Percentiles rank a stretch among this genome's conserved stretches.
Evolutionary conservation across 176 grass and related monocot species (phyloP).

Genomic region (Aegilops umbellulata): DNA sequence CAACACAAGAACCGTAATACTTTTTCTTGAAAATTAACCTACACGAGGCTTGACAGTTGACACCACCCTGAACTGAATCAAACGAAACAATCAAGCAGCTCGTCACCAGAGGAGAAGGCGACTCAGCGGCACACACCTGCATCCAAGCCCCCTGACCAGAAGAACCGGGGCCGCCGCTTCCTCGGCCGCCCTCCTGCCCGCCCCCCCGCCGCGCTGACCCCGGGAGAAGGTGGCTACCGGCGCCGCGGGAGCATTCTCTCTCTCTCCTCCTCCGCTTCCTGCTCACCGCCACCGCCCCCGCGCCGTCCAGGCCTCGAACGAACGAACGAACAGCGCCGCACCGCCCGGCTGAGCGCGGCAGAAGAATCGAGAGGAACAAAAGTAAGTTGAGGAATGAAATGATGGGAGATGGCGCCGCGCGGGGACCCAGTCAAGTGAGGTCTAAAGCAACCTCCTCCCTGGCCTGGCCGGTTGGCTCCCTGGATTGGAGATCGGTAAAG

Average conservation of each 20-base stretch:
- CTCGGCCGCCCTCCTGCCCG: background rate
- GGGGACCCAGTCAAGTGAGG: conserved; percentile 21
- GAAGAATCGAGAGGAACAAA: background rate
- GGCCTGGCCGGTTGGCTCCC: background rate
- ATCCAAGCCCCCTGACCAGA: conserved; percentile 9
- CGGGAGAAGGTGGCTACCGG: background rate
- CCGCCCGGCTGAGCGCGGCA: background rate
- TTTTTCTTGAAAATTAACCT: background rate
- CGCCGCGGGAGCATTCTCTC: background rate
- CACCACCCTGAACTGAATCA: background rate
- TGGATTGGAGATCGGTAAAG: background rate
- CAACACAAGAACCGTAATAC: background rate
- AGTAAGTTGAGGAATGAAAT: background rate
- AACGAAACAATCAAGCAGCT: background rate
- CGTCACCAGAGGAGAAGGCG: background rate
- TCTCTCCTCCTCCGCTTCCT: background rate
- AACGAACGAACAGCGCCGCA: no score
- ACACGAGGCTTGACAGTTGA: background rate
- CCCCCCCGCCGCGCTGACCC: background rate
- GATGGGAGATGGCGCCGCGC: conserved; percentile 20
- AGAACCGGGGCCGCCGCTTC: background rate
- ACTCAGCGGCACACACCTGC: conserved; percentile 29
- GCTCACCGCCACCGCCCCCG: background rate
- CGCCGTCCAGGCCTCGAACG: background rate
- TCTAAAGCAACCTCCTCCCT: background rate